These are phyloP conservation scores for Mycosphaerella sp. DNA, from an alignment of 2,329 filamentous ascomycete genomes.

Conservation along the genomic window DNA sequence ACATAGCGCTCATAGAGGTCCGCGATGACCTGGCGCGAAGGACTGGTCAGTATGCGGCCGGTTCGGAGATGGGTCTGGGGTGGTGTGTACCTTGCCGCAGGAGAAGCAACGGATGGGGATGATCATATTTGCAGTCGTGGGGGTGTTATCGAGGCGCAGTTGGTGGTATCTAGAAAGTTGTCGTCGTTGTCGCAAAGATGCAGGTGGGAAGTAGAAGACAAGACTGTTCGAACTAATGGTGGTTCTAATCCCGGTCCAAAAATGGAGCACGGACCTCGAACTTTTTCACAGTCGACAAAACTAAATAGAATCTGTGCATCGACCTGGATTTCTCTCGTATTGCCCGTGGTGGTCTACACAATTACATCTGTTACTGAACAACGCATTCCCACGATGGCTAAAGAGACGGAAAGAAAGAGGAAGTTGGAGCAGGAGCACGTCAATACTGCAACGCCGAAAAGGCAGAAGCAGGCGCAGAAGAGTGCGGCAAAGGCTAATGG, in stretches of 20 bases:
- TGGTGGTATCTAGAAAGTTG: not conserved
- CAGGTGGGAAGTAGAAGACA: not conserved
- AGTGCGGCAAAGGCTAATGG: conserved; percentile 12
- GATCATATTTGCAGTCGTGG: conserved; percentile 65
- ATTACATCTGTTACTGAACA: not conserved
- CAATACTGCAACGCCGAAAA: conserved; percentile 17
- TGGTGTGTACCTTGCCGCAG: conserved; percentile 76
- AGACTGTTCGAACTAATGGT: too few relatives aligned
- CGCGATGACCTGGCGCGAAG: conserved; percentile 67
- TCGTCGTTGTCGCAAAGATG: conserved; percentile 10
- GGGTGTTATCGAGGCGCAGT: not conserved
- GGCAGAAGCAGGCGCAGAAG: conserved; percentile 18
- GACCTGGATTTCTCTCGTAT: too few relatives aligned
- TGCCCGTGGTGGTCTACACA: too few relatives aligned
- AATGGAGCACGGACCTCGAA: conserved; percentile 11
- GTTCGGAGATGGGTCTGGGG: not conserved
- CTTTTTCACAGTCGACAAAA: conserved; percentile 9
- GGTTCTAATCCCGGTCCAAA: not conserved
- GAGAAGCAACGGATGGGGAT: conserved; percentile 98
- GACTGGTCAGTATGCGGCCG: conserved; percentile 1
- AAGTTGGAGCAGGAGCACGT: conserved; percentile 20
- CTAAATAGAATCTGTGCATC: not conserved
- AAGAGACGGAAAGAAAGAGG: conserved; percentile 18
- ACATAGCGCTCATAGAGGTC: conserved; percentile 98
- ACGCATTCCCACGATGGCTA: conserved; percentile 13